A percentile compares a stretch with the other conserved stretches of the same genome.
Conservation (phyloP, 495 filamentous ascomycete genomes). For the Xylaria intraflava region DNA sequence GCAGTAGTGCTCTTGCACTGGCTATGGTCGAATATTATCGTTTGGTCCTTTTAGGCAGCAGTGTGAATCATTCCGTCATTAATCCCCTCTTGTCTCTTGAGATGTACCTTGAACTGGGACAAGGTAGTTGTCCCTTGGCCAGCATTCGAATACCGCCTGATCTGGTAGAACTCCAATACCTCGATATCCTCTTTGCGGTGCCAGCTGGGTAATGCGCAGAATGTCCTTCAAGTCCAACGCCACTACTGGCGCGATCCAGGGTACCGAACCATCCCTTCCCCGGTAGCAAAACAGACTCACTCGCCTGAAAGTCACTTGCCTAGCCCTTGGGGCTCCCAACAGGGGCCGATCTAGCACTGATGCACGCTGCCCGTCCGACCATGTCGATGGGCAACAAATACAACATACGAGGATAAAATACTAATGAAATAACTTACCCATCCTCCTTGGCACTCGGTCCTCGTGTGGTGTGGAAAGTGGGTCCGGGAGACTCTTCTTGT, state of each 20-base stretch:
- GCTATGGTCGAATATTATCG: conserved; percentile 32
- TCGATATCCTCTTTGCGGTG: conserved; percentile 10
- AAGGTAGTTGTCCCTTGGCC: conserved; percentile 16
- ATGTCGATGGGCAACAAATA: background rate
- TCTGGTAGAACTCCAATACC: conserved; percentile 20
- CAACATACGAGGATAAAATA: conserved; percentile 23
- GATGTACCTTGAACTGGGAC: conserved; percentile 22
- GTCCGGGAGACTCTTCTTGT: conserved; percentile 20
- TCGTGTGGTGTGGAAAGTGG: conserved; percentile 31
- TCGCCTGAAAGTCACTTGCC: conserved; percentile 6
- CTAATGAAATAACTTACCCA: conserved; percentile 68
- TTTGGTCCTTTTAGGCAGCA: conserved; percentile 24
- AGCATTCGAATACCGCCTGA: conserved; percentile 23
- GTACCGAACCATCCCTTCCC: conserved; percentile 14
- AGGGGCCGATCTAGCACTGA: background rate
- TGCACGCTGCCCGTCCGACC: background rate
- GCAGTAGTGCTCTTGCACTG: conserved; percentile 35
- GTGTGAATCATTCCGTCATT: conserved; percentile 19
- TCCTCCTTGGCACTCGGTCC: conserved; percentile 87
- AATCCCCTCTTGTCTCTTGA: conserved; percentile 16
- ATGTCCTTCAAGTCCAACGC: conserved; percentile 6
- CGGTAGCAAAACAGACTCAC: background rate
- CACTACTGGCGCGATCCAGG: conserved; percentile 8
- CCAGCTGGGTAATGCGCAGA: conserved; percentile 9
- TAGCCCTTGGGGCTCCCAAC: conserved; percentile 2